Base-by-base conservation (phyloP, 768 basidiomycete genomes). In the Tulasnella sp. region DNA sequence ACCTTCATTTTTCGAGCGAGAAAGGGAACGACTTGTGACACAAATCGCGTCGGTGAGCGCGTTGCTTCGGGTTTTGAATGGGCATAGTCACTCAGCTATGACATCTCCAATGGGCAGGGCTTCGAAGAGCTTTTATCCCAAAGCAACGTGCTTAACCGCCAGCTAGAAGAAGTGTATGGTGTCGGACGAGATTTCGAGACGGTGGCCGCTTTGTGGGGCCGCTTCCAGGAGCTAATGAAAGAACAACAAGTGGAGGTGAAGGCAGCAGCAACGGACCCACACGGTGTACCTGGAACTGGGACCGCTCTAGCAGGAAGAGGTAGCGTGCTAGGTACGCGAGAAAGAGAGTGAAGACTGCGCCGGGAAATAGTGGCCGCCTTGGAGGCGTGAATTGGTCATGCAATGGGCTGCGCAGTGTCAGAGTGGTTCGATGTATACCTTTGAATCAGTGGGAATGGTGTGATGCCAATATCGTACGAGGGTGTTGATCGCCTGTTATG, bases 151-250 rank as follows among this genome's bases (percentile, higher is more conserved):
- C 71, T 92, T 19, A 94, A 94, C 67, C 80, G 91, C 61, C 92
- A 90, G 66, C 76, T 94, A 15, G 92, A 97, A 69, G 90, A 96
- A 66, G 89, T 92, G 2, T 72, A 84, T 23, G 87, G 87, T 8
- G 93, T 94, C 80, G 91, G 92, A 4, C 82, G 81, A 58, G 92
- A 93, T 73, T 92, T 94, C 67, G 80, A 84, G 49, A 91, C 85
- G 2, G 88, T 93, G 39, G 87, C 91, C 2, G 74, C 79, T 2
- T 73, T 96, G 48, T 93, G 90, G 89, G 76, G 81, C 58, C 79
- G 77, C 63, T 90, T 89, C 62, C 82, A 87, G 63, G 72, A 82
- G 57, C 72, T 90, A 62, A 89, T 89, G 85, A 76, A 75, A 23
- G 73, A 62, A 35, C 63, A 64, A 39, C 51, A 64, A 36, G 41